A percentile compares a stretch with the other conserved stretches of the same genome.
Conservation (phyloP, 2,329 filamentous ascomycete species). For the Pseudohalonectria lignicola region DNA sequence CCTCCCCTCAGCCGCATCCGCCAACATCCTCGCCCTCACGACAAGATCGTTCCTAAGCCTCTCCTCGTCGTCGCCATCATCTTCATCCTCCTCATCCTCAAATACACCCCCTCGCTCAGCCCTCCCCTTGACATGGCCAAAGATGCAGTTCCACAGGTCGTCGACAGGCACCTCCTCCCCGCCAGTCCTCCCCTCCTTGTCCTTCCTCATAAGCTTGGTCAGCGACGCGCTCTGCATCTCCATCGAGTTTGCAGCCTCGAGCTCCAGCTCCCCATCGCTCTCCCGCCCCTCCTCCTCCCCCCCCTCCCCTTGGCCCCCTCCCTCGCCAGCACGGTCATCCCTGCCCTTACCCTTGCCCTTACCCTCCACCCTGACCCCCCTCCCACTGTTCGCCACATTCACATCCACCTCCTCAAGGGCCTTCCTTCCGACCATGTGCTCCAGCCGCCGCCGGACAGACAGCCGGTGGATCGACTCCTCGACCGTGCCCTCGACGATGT, state of each 20-base stretch:
- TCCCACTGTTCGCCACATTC: constrained; percentile 16
- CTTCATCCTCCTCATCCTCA: not conserved
- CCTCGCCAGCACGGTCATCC: not conserved
- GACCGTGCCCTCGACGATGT: constrained; percentile 80
- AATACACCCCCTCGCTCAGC: not conserved
- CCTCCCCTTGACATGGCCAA: constrained; percentile 47
- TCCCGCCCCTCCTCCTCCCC: constrained; percentile 21
- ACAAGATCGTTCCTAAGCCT: constrained; percentile 5
- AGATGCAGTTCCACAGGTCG: constrained; percentile 84
- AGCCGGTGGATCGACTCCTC: constrained; percentile 88
- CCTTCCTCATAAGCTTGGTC: constrained; percentile 58
- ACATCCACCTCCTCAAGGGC: too few relatives aligned
- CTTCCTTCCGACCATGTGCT: too few relatives aligned
- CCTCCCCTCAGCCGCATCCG: constrained; percentile 30
- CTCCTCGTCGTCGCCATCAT: not conserved
- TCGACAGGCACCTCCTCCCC: constrained; percentile 71
- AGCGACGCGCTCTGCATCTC: constrained; percentile 69
- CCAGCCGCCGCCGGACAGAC: constrained; percentile 66
- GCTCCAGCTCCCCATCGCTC: constrained; percentile 16
- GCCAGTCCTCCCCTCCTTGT: constrained; percentile 51
- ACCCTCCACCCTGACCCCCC: not conserved
- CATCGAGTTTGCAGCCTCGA: constrained; percentile 77
- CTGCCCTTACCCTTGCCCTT: constrained; percentile 21
- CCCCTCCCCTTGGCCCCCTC: not conserved
- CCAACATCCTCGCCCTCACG: constrained; percentile 27